These are phyloP conservation scores for Spirogloea muscicola DNA, from an alignment of 139 green algal genomes.

Conservation along the genomic window DNA sequence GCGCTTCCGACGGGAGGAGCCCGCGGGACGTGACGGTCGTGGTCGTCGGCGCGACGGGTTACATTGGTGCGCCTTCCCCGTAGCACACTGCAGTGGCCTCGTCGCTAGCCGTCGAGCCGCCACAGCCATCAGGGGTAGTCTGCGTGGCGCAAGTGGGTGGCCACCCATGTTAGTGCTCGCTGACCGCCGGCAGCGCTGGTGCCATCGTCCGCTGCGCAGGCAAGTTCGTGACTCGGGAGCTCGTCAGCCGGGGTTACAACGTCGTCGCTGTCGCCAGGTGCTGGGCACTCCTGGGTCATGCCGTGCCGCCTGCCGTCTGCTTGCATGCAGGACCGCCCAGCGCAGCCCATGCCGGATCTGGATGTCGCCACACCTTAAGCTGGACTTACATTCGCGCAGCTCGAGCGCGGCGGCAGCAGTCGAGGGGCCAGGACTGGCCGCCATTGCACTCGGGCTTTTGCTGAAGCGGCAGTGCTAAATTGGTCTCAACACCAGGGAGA, in stretches of 20 bases:
- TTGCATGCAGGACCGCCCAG: neutral
- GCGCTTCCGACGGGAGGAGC: no score
- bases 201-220: no score
- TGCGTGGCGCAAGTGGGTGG: no score
- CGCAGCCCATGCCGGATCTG: neutral
- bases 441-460: neutral
- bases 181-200: no score
- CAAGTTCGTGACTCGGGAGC: constrained; percentile 72
- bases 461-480: neutral
- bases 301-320: neutral
- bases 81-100: no score
- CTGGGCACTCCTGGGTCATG: neutral
- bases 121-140: no score
- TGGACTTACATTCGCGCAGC: neutral
- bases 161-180: no score
- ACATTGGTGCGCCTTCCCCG: no score
- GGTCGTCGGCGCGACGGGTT: constrained; percentile 91
- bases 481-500: constrained; percentile 59
- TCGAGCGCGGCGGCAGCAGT: neutral
- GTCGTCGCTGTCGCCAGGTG: constrained; percentile 59
- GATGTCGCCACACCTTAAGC: neutral
- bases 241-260: constrained; percentile 67
- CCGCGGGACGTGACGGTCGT: constrained; percentile 77
- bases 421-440: neutral
- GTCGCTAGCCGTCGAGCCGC: no score